phyloP scores from a whole-genome alignment of 352 stramenopile genomes.

The Thraustochytrium sp. region DNA sequence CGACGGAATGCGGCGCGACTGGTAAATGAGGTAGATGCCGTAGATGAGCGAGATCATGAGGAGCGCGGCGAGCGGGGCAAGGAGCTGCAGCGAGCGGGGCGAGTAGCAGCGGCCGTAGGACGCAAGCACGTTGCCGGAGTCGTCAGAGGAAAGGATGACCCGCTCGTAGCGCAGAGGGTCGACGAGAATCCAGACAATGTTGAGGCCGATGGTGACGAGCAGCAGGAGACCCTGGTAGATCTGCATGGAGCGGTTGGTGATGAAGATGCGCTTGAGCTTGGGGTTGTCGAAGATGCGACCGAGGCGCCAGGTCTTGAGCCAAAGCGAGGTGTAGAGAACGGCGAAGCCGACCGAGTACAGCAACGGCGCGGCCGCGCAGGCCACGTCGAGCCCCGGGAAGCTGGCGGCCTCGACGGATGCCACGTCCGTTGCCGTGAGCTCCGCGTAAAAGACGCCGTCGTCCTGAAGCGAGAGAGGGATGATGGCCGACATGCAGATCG shows the following conservation, averaged over 20 bases:
- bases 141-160: neutral
- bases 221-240: conserved; percentile 1
- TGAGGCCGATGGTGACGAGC: neutral
- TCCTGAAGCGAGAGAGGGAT: conserved; percentile 7
- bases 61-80: neutral
- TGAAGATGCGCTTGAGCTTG: conserved; percentile 43
- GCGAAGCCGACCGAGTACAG: conserved; percentile 32
- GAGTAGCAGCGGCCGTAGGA: conserved; percentile 16
- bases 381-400: neutral
- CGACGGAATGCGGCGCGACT: conserved; percentile 27
- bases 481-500: neutral
- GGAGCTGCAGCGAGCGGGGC: neutral
- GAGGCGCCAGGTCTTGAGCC: conserved; percentile 39
- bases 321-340: conserved; percentile 19
- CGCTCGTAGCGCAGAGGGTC: conserved; percentile 2
- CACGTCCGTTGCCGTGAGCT: neutral
- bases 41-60: conserved; percentile 20
- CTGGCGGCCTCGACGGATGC: neutral
- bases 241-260: conserved; percentile 35
- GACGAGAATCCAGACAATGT: conserved; percentile 31
- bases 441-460: neutral
- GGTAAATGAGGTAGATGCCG: conserved; percentile 19
- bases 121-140: neutral
- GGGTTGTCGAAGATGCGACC: conserved; percentile 28
- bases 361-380: neutral